Percentiles rank a stretch among this genome's conserved stretches.
Conservation (phyloP, 208 protist species). For the Crithidia acanthocephali region DNA sequence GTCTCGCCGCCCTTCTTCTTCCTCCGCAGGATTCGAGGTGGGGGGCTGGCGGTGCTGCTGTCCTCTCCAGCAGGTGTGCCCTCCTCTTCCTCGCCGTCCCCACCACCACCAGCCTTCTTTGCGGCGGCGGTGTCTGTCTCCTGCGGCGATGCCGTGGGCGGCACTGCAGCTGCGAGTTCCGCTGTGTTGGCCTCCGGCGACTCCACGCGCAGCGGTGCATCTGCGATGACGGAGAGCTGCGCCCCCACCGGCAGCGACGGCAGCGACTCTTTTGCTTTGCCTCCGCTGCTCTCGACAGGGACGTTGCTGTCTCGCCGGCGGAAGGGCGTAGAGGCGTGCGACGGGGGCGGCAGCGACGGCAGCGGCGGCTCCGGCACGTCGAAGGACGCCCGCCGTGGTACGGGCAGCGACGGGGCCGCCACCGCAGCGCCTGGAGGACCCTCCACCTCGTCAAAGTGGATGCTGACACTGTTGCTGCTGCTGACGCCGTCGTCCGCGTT, state of each 20-base stretch:
- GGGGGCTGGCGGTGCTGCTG: neutral
- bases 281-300: neutral
- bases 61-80: neutral
- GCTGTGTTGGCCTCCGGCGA: neutral
- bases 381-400: neutral
- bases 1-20: neutral
- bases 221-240: neutral
- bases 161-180: neutral
- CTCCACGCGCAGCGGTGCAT: neutral
- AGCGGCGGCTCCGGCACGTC: slow-evolving; percentile 4
- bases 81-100: neutral
- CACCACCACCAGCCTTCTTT: neutral
- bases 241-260: neutral
- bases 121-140: neutral
- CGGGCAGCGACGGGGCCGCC: neutral
- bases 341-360: neutral
- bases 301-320: neutral
- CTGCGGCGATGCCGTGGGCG: neutral
- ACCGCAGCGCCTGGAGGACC: neutral
- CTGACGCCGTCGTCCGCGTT: neutral
- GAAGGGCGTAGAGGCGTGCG: neutral
- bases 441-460: too few species aligned
- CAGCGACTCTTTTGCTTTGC: neutral
- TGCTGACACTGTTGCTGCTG: neutral
- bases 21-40: neutral